Base-by-base conservation (phyloP, 371 early-diverging fungal species). In the Parasitella parasitica region DNA sequence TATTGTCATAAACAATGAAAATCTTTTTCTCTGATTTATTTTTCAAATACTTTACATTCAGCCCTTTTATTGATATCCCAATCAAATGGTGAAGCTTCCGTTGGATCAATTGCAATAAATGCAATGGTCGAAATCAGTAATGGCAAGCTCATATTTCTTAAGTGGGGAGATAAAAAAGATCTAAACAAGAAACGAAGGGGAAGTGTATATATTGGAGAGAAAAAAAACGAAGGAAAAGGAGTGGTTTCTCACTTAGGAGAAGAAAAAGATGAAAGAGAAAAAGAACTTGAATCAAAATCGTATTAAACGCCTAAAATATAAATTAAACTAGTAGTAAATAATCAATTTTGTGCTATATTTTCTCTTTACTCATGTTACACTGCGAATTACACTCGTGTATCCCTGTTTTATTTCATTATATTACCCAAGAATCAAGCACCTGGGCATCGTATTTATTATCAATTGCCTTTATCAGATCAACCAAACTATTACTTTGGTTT, bases 391-490 rank as follows among this genome's bases (percentile, higher is more conserved):
- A 35, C 54, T 54, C 54, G 54, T 54, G 54, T 54, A 54, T 36
- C 24, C 15, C 34, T 32, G 11, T 32, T 32, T 32, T 32, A 32
- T 32, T 32, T 43, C 11, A 2, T 43, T 39, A 39, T 43, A 43
- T 43, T 34, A 48, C 57, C 57, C 57, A 55, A 28, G 52, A 38
- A 56, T 63, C 63, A 51, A 63, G 46, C 22, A 63, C 30, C 38
- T 50, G 38, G 22, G 59, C 71, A 48, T 34, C 30, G 26, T 67
- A 71, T 38, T 60, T 63, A 26, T n/a, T 43, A n/a, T 67, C 61
- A 20, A 67, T 67, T 2, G 61, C 30, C 15, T 51, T 53, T 22
- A 70, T 57, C 27, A 49, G 8, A 3, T 48, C 43, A n/a, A 57
- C 22, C 12, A 59, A 30, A 5, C 1, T 11, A 22, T 7, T 43